A percentile compares a stretch with the other conserved stretches of the same genome.
phyloP scores from a whole-genome alignment of 768 basidiomycete genomes.

The Cyclocybe aegerita region DNA sequence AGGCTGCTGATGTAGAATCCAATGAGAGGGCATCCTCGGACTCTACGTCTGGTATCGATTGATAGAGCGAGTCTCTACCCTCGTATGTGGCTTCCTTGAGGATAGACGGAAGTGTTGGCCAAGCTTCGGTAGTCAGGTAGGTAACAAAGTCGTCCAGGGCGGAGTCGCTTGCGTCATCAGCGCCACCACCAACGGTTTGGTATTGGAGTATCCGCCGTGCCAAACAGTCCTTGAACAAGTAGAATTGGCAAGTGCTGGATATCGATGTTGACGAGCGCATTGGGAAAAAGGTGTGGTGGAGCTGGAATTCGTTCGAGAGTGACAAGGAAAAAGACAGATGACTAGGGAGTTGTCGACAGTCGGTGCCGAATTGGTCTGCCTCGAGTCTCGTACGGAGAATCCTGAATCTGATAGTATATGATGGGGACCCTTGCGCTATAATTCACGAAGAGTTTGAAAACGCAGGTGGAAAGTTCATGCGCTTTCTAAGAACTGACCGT shows the following conservation, averaged over 20 bases:
- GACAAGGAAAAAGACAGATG: too few species aligned
- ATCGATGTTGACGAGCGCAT: too few species aligned
- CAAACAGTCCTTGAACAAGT: conserved; percentile 3
- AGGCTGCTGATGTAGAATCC: conserved; percentile 37
- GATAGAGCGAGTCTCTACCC: conserved; percentile 13
- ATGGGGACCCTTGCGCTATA: too few species aligned
- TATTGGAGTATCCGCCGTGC: conserved; percentile 29
- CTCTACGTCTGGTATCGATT: conserved; percentile 32
- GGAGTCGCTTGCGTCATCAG: conserved; percentile 22
- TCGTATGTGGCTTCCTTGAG: conserved; percentile 42
- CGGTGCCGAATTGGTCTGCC: too few species aligned
- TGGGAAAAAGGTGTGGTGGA: too few species aligned
- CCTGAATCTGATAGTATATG: too few species aligned
- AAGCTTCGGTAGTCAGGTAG: conserved; percentile 52
- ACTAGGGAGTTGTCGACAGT: too few species aligned
- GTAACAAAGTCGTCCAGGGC: conserved; percentile 52
- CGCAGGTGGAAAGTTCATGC: too few species aligned
- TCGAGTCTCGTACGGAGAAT: too few species aligned
- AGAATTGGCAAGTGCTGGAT: background rate
- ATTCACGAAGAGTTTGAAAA: too few species aligned
- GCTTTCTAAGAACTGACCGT: too few species aligned
- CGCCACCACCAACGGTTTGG: conserved; percentile 15
- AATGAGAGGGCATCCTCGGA: conserved; percentile 26
- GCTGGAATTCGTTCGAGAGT: too few species aligned
- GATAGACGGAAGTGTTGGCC: conserved; percentile 38